Conservation (phyloP, 2,329 filamentous ascomycete genomes). For the Plectosphaerella plurivora region DNA sequence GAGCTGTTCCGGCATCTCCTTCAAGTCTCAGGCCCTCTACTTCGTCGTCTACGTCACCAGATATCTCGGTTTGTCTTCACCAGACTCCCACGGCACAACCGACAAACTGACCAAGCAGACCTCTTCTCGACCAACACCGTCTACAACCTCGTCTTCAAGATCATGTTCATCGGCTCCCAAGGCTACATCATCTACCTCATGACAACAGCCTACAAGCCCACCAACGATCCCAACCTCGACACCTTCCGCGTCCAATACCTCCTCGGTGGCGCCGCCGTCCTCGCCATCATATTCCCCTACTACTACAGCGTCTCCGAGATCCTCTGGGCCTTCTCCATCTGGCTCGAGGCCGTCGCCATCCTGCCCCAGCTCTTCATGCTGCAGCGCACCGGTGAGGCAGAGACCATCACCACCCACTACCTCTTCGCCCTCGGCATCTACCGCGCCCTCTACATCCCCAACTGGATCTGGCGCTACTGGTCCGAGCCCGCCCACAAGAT, state of each 20-base stretch:
- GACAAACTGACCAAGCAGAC: slow-evolving; percentile 46
- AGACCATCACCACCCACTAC: slow-evolving; percentile 99
- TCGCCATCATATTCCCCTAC: slow-evolving; percentile 82
- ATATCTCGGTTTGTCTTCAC: slow-evolving; percentile 67
- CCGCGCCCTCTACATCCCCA: slow-evolving; percentile 93
- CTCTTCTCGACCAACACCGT: slow-evolving; percentile 78
- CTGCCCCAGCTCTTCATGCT: slow-evolving; percentile 97
- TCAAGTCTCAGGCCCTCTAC: slow-evolving; percentile 97
- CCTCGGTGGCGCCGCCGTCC: slow-evolving; percentile 70
- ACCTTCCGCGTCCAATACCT: slow-evolving; percentile 97
- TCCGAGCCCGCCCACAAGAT: slow-evolving; percentile 66
- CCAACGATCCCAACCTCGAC: slow-evolving; percentile 93
- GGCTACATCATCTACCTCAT: slow-evolving; percentile 97
- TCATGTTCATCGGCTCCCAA: slow-evolving; percentile 86
- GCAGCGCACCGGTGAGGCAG: slow-evolving; percentile 93
- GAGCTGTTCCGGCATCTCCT: slow-evolving; percentile 97
- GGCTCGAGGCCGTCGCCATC: slow-evolving; percentile 95
- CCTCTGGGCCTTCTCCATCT: slow-evolving; percentile 96
- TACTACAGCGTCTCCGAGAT: slow-evolving; percentile 81
- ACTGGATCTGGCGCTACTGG: slow-evolving; percentile 93
- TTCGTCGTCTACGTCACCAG: slow-evolving; percentile 89
- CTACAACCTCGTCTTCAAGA: slow-evolving; percentile 95
- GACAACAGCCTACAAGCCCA: slow-evolving; percentile 95
- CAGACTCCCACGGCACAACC: neutral
- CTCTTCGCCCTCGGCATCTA: slow-evolving; percentile 90